Evolutionary conservation across 164 flowering plant species (phyloP).

Genomic region (Malania oleifera): DNA sequence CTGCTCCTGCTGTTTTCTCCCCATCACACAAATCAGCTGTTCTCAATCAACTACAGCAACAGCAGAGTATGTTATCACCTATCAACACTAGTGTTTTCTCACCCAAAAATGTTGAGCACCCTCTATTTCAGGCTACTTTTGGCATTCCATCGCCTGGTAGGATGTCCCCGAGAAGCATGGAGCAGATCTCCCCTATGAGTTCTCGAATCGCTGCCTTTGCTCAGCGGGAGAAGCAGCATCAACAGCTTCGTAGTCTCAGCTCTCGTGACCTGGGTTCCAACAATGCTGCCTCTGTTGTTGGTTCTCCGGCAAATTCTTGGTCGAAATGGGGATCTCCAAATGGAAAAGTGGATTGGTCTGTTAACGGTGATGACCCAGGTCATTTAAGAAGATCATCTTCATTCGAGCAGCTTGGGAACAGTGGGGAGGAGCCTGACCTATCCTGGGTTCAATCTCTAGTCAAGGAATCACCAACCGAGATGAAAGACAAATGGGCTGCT

Average conservation of each 20-base stretch:
- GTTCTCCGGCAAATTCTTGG: constrained; percentile 24
- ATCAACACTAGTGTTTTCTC: constrained; percentile 10
- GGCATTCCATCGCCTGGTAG: constrained; percentile 1
- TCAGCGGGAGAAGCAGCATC: constrained; percentile 28
- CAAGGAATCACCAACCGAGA: constrained; percentile 34
- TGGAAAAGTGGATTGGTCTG: constrained; percentile 40
- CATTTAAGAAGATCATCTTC: constrained; percentile 14
- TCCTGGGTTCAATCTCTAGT: constrained; percentile 40
- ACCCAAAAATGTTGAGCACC: constrained; percentile 1
- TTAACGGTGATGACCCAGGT: constrained; percentile 19
- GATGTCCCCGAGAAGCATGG: constrained; percentile 9
- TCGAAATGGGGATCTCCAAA: constrained; percentile 31
- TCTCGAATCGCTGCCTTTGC: constrained; percentile 25
- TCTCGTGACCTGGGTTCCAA: constrained; percentile 25
- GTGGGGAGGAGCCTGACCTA: constrained; percentile 34
- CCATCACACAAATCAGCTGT: constrained; percentile 16
- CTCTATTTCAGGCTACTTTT: not conserved
- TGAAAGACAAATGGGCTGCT: constrained; percentile 13
- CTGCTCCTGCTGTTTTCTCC: constrained; percentile 12
- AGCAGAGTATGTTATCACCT: constrained; percentile 19
- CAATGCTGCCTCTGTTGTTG: constrained; percentile 9
- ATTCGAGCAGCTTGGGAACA: constrained; percentile 16
- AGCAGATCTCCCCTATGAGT: constrained; percentile 24
- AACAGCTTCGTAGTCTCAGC: constrained; percentile 25
- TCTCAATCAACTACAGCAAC: constrained; percentile 16